A percentile compares a stretch with the other conserved stretches of the same genome.
phyloP scores from a whole-genome alignment of 805 yeast species.

The Metschnikowia henanensis region DNA sequence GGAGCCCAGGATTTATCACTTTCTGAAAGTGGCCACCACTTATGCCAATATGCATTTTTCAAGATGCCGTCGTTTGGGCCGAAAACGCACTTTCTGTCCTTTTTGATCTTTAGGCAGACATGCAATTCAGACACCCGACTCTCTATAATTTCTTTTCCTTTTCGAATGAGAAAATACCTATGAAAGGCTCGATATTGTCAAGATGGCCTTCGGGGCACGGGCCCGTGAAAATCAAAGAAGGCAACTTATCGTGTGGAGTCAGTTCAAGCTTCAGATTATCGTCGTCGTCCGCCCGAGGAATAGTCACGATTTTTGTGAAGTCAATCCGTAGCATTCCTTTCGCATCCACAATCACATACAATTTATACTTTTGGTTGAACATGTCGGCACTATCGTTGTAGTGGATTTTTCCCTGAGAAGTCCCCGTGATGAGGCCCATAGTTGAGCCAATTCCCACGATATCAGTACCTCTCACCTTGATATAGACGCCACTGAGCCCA shows the following conservation, averaged over 20 bases:
- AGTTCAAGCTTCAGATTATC: constrained; percentile 15
- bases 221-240: constrained; percentile 51
- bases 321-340: constrained; percentile 49
- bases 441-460: constrained; percentile 56
- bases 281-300: constrained; percentile 20
- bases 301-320: constrained; percentile 46
- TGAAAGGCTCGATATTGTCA: constrained; percentile 51
- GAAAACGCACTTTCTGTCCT: no score
- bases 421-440: constrained; percentile 56
- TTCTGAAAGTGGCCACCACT: no score
- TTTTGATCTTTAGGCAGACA: no score
- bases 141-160: constrained; percentile 30
- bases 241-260: constrained; percentile 39
- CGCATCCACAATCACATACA: constrained; percentile 49
- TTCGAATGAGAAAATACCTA: constrained; percentile 55
- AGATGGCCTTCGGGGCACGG: constrained; percentile 54
- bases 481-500: constrained; percentile 52
- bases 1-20: no score
- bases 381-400: constrained; percentile 50
- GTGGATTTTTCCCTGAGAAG: constrained; percentile 48
- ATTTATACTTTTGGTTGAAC: constrained; percentile 46
- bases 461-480: constrained; percentile 47
- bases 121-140: no score
- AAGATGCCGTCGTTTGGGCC: no score
- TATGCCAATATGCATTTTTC: no score